phyloP scores from a whole-genome alignment of 345 rosid genomes.

The Anastatica hierochuntica region DNA sequence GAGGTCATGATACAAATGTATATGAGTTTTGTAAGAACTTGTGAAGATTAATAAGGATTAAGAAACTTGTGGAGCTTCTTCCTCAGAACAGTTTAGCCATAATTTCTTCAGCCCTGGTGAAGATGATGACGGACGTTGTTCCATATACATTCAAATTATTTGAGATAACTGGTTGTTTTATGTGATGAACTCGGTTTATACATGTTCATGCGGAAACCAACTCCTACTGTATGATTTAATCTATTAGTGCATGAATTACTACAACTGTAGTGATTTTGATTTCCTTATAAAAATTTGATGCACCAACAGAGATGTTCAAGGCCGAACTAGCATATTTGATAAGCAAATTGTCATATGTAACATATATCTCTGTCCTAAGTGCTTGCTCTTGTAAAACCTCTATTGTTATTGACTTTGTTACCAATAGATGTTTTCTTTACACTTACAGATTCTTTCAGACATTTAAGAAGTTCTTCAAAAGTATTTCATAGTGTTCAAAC shows the following conservation, averaged over 20 bases:
- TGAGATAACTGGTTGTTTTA: conserved; percentile 73
- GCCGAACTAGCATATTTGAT: conserved; percentile 81
- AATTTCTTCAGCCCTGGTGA: conserved; percentile 72
- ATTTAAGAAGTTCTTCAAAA: conserved; percentile 56
- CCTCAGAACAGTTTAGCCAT: conserved; percentile 73
- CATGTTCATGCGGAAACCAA: conserved; percentile 97
- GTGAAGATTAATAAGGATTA: too few species aligned
- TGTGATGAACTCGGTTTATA: conserved; percentile 65
- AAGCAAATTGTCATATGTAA: conserved; percentile 47
- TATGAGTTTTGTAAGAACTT: too few species aligned
- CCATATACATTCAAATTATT: conserved; percentile 78
- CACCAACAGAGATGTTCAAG: conserved; percentile 60
- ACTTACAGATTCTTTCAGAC: conserved; percentile 81
- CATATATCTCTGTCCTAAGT: too few species aligned
- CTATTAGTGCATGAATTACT: too few species aligned
- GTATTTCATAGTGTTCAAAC: conserved; percentile 71
- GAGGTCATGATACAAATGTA: too few species aligned
- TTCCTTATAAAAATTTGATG: conserved; percentile 39
- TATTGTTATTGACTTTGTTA: too few species aligned
- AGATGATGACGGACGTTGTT: conserved; percentile 97
- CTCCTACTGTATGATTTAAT: conserved; percentile 57
- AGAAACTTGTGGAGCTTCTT: conserved; percentile 61
- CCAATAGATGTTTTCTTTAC: too few species aligned
- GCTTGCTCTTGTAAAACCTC: too few species aligned
- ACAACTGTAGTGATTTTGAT: too few species aligned